A percentile compares a stretch with the other conserved stretches of the same genome.
Evolutionary conservation across 2,329 filamentous ascomycete genomes (phyloP).

Genomic region (Fusarium oligoseptatum): DNA sequence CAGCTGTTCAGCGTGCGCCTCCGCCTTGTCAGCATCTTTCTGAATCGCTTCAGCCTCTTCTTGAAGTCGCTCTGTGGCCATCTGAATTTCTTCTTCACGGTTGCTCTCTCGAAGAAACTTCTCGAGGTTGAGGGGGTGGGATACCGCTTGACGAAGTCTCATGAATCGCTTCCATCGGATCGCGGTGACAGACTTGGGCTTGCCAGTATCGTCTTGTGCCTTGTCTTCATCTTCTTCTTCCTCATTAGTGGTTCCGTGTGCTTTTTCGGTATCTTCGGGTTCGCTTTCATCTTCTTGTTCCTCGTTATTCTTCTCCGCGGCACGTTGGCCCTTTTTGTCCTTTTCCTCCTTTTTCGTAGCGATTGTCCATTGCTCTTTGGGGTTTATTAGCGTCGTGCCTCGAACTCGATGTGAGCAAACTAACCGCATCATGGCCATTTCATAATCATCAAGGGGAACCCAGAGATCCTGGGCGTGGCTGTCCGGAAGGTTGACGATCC

Average conservation of each 20-base stretch:
- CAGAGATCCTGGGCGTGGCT: conserved; percentile 31
- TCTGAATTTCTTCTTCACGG: neutral
- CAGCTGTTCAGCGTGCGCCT: neutral
- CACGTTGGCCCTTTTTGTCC: neutral
- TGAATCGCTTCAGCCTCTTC: neutral
- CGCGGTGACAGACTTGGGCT: neutral
- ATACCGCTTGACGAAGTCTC: conserved; percentile 37
- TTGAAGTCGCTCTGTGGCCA: neutral
- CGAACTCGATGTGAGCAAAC: neutral
- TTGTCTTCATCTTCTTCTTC: neutral
- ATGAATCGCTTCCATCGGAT: neutral
- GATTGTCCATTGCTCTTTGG: neutral
- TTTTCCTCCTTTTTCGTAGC: neutral
- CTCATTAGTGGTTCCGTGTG: neutral
- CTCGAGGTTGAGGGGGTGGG: conserved; percentile 49
- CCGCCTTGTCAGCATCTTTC: neutral
- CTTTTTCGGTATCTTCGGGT: neutral
- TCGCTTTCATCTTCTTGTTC: neutral
- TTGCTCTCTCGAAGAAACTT: conserved; percentile 30
- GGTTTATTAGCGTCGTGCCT: neutral
- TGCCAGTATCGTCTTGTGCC: neutral
- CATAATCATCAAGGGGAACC: conserved; percentile 45
- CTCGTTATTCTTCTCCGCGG: neutral
- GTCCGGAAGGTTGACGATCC: conserved; percentile 44
- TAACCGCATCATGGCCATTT: conserved; percentile 46